Evolutionary conservation across 2,329 filamentous ascomycete genomes (phyloP), one percentile per base, ranked within the genome.

Genomic region (Talaromyces sp.): DNA sequence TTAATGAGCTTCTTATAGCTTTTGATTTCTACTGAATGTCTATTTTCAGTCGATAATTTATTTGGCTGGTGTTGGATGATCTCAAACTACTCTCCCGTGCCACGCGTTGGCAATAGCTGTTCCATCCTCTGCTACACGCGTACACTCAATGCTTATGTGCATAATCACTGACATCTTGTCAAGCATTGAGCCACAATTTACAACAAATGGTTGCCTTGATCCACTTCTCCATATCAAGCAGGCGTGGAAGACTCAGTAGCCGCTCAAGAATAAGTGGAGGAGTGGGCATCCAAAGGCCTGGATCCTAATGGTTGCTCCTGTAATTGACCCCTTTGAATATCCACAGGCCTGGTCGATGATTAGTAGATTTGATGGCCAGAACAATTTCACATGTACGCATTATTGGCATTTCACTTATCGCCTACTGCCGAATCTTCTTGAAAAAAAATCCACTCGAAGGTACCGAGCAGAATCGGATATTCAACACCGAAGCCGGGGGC

Each of bases 81-180:
- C 36, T 20, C 17, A 19, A 39, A 13, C 10, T 39, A 39, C 13
- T 37, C 42, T 42, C 14, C 49, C 44, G 37, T 52, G 43, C 29
- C 42, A 47, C 49, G 49, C 44, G 49, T 52, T 52, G 29, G 32
- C 32, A 16, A 32, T 11, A 16, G 27, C n/a, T 19, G 29, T 30
- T 32, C 16, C 10, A 45, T 39, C 27, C 30, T 20, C 29, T 43
- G 19, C 40, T 33, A 52, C 44, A 24, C 49, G 44, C 40, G 27
- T 52, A 33, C 44, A 41, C 33, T 9, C n/a, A 19, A 13, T 35
- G 7, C 3, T n/a, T 29, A 10, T 36, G 14, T 27, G 42, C 5
- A 19, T 39, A 19, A 13, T n/a, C n/a, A 7, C 13, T 5, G 9
- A 27, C 9, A 27, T 27, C 4, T 27, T 27, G 24, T 9, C 4